A percentile compares a stretch with the other conserved stretches of the same genome.
phyloP scores from a whole-genome alignment of 176 grass and related monocot genomes.

The Juncus inflexus region DNA sequence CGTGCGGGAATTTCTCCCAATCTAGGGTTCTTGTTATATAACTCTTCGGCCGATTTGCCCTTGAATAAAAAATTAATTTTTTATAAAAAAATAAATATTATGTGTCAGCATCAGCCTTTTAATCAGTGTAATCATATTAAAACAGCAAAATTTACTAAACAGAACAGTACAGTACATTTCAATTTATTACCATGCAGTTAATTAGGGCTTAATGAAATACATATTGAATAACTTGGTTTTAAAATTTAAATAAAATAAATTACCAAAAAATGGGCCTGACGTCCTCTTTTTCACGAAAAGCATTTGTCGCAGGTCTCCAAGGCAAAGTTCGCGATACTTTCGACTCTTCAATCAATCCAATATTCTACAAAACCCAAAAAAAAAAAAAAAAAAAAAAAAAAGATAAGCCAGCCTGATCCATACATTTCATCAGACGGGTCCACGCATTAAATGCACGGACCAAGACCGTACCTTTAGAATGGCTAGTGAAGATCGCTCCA shows the following conservation, averaged over 20 bases:
- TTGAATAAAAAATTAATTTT: conserved; percentile 20
- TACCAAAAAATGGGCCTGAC: conserved; percentile 93
- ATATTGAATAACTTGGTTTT: too few relatives aligned
- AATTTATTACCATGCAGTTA: too few relatives aligned
- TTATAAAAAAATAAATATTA: too few relatives aligned
- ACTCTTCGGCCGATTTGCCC: conserved; percentile 92
- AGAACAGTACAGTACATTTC: too few relatives aligned
- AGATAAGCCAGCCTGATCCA: background rate
- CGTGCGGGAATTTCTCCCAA: conserved; percentile 78
- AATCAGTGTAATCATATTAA: too few relatives aligned
- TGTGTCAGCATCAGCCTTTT: too few relatives aligned
- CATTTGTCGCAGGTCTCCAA: conserved; percentile 68
- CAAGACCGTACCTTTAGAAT: conserved; percentile 48
- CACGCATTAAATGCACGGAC: too few relatives aligned
- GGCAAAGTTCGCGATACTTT: conserved; percentile 70
- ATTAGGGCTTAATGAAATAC: too few relatives aligned
- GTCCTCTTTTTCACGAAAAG: conserved; percentile 87
- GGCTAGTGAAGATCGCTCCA: conserved; percentile 75
- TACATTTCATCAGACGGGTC: background rate
- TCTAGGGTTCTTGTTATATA: conserved; percentile 70
- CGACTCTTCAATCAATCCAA: conserved; percentile 73
- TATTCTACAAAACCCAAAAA: conserved; percentile 40
- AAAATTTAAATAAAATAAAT: too few relatives aligned
- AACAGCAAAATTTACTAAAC: too few relatives aligned
- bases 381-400: background rate